A percentile compares a stretch with the other conserved stretches of the same genome.
phyloP scores from a whole-genome alignment of 2,329 filamentous ascomycete genomes.

The Pestalotiopsis fici region DNA sequence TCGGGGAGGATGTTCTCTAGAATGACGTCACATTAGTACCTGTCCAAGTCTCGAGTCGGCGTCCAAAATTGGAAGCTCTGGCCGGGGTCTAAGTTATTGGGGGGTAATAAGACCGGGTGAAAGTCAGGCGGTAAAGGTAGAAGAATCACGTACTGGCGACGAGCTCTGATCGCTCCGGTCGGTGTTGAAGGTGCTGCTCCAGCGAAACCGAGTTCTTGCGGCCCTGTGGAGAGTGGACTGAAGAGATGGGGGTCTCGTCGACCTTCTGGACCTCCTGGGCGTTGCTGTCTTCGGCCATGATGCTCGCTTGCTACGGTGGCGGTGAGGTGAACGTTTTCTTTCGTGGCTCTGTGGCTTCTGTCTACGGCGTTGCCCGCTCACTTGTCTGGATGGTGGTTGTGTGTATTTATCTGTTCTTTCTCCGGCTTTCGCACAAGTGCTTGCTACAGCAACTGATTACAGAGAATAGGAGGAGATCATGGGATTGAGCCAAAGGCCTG shows the following conservation, averaged over 20 bases:
- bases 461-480: neutral
- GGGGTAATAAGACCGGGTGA: neutral
- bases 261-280: slow-evolving; percentile 30
- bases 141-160: slow-evolving; percentile 66
- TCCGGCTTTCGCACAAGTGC: neutral
- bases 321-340: neutral
- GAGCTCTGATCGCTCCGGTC: slow-evolving; percentile 74
- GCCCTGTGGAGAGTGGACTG: slow-evolving; percentile 45
- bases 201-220: slow-evolving; percentile 64
- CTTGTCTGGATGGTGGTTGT: neutral
- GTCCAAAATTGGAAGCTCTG: neutral
- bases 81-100: neutral
- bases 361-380: slow-evolving; percentile 1
- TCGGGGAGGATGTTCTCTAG: slow-evolving; percentile 85
- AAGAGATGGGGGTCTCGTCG: slow-evolving; percentile 61
- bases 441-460: neutral
- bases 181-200: slow-evolving; percentile 71
- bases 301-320: slow-evolving; percentile 7
- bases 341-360: neutral
- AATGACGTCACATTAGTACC: slow-evolving; percentile 22
- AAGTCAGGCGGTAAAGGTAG: neutral
- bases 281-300: slow-evolving; percentile 34
- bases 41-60: neutral
- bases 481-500: neutral
- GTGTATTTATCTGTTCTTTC: neutral